Percentiles rank a stretch among this genome's conserved stretches.
Conservation (phyloP, 169 alveolate genomes). For the Cryptosporidium sp. region DNA sequence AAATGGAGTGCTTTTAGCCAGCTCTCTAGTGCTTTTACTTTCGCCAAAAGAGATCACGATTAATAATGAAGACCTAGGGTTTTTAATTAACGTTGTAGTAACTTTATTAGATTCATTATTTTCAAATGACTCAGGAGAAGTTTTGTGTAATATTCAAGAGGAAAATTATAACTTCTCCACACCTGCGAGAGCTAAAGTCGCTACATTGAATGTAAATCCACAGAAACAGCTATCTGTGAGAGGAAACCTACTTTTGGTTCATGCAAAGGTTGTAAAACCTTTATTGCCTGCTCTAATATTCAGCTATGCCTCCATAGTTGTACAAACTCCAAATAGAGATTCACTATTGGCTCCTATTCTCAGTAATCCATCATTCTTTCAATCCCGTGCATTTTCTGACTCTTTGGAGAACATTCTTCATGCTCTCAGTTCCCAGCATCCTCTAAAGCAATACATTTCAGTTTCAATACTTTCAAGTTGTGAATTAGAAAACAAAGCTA, state of each 20-base stretch:
- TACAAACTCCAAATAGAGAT: conserved; percentile 67
- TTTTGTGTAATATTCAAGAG: not conserved
- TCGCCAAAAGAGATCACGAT: conserved; percentile 52
- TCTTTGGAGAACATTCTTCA: conserved; percentile 44
- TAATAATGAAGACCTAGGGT: conserved; percentile 59
- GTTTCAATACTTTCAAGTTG: conserved; percentile 12
- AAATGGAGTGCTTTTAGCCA: conserved; percentile 51
- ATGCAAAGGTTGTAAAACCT: conserved; percentile 69
- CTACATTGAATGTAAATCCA: not conserved
- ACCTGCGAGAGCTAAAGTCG: conserved; percentile 26
- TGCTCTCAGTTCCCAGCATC: conserved; percentile 41
- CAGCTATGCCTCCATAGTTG: conserved; percentile 64
- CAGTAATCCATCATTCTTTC: conserved; percentile 15
- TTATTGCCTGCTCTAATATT: conserved; percentile 29
- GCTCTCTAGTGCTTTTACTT: conserved; percentile 44
- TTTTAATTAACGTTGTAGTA: conserved; percentile 28
- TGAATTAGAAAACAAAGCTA: not conserved
- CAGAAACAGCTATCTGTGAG: conserved; percentile 36
- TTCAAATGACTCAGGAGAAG: conserved; percentile 65
- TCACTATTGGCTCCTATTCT: conserved; percentile 43
- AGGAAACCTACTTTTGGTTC: conserved; percentile 54
- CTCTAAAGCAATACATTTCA: conserved; percentile 12
- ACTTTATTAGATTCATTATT: conserved; percentile 45
- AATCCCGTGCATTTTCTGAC: conserved; percentile 64
- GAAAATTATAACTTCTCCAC: conserved; percentile 27